Base-by-base conservation (phyloP, 768 basidiomycete genomes). In the Exidia glandulosa region DNA sequence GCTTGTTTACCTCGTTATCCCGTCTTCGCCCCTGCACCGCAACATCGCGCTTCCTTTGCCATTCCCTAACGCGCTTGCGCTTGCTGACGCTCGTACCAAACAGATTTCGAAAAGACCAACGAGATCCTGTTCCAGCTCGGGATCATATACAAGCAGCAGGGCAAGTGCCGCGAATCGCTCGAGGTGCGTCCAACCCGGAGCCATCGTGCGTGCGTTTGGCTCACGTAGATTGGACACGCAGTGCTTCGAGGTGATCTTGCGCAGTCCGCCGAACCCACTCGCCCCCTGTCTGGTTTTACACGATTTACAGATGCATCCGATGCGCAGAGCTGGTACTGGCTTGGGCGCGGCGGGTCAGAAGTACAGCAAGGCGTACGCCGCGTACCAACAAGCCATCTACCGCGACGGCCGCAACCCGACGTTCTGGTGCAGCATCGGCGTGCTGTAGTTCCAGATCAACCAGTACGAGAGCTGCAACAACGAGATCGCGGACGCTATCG, bases 391-490 rank as follows among this genome's bases (percentile, higher is more conserved):
- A 72, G 95, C 96, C 25, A 94, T 99, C n/a, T 98, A 98, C 74
- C 90, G 95, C 58, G 96, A 99, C 68, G 96, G 95, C 25, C 90
- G 94, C 61, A 99, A 98, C 70, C 96, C 96, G 0, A 97, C 96
- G 0, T 99, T 97, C 74, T 98, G 96, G 96, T 98, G 95, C 71
- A 95, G 93, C 27, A 99, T 99, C 67, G 96, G 96, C 54, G 96
- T 99, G 0, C 81, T 99, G 1, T 99, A 99, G 72, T 99, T 96
- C 80, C 94, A 99, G 71, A 97, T 99, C 77, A 98, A 97, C 74
- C 96, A 99, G 70, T 99, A 99, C 70, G 96, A 99, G 74, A 90
- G 88, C 64, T 99, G 95, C 79, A 98, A 98, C 76, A 97, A 98
- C 69, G 96, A 99, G 73, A 92, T 98, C 69, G 88, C 88, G 36